Base-by-base conservation (phyloP, 176 grass and related monocot species). In the Pontederia crassipes region DNA sequence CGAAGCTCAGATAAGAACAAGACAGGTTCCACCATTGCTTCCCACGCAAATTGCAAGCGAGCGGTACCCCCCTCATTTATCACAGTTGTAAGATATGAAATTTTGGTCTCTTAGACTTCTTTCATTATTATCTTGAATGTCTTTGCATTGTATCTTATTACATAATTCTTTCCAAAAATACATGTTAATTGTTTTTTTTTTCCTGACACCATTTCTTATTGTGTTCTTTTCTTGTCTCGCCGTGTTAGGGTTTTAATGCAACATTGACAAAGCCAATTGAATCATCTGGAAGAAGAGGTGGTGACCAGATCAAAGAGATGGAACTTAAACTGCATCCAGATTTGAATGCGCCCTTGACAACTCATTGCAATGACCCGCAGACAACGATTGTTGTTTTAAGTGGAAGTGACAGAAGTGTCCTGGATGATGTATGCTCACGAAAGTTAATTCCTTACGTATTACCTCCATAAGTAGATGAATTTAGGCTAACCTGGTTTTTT, bases 291-390 rank as follows among this genome's bases (percentile, higher is more conserved):
- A 85, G 87, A 86, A 89, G 93, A 77, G 93, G 93, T 12, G 93
- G 93, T 49, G 93, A 98, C 58, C 93, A 98, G 72, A 98, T 98
- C 61, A 98, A 98, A 72, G 93, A 98, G 68, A 98, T 98, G 93
- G 93, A 98, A 65, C 84, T 98, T 58, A 98, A 98, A 75, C 77
- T 98, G 82, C 87, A 92, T 64, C 93, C 93, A 10, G 87, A 98
- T 15, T 81, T 92, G 56, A 98, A 98, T 68, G 76, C 40, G 16
- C 71, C 93, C 59, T 29, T 98, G 81, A 76, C 77, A 73, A 74
- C 79, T 40, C 87, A 92, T 55, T 86, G 93, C 47, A 82, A 89
- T 49, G 87, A 98, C 66, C 72, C 77, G 72, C 74, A 16, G n/a
- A 98, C 93, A 53, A 98, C 93, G 52, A 87, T 98, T 51, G 83